Evolutionary conservation across 1,139 yeast species (phyloP), one percentile per base, ranked within the genome.

Genomic region (Hyphopichia fennica): DNA sequence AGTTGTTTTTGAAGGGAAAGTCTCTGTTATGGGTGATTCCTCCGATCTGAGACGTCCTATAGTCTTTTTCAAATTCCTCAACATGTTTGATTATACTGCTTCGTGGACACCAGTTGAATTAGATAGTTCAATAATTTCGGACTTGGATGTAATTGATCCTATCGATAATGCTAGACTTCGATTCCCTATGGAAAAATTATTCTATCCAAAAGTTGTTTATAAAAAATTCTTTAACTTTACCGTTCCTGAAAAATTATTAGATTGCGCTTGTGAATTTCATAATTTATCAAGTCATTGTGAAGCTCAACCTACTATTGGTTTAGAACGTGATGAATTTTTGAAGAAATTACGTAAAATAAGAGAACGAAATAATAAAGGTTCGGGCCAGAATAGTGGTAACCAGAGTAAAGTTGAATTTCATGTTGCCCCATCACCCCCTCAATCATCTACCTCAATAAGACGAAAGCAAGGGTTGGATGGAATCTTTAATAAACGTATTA

Each of bases 1-100:
- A 38, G 83, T 81, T 11, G 75, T 82, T 1, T 58, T 82, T 29
- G 86, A 82, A 54, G 87, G 86, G 0, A 57, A 52, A 38, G 43
- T 57, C 41, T 42, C 51, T 41, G 54, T 54, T 43, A 39, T 45
- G 43, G 53, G 40, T 43, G 58, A 39, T 50, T 8, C 39, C 4
- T 23, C 38, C 11, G 53, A 51, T 22, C 38, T 44, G 10, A 48
- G 49, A 11, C 40, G 52, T 1, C 53, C 57, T 1, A 44, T 50
- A 28, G 45, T 53, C 10, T 48, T 56, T 40, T 53, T 53, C 44
- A 58, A 58, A 43, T 62, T 58, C 40, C 51, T 60, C 39, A 61
- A 62, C 33, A 60, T 60, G 67, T 60, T 55, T 46, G 67, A 62
- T 38, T 60, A 53, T 40, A 51, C 52, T 9, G 65, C 67, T 1